Conservation (phyloP, 306 rosid species). For the Canavalia gladiata region DNA sequence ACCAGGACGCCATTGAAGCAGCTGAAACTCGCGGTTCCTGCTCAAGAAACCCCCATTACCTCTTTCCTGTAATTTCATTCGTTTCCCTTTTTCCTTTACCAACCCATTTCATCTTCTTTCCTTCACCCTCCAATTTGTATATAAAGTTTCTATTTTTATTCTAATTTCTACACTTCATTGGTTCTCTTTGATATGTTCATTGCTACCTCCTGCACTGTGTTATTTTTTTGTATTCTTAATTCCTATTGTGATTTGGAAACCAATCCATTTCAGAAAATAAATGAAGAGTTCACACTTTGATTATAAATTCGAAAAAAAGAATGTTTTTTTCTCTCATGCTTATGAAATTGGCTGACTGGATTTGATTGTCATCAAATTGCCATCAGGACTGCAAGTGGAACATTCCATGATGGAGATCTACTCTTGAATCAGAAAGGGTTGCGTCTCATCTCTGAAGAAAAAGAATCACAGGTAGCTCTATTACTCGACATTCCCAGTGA, state of each 20-base stretch:
- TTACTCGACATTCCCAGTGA: slow-evolving; percentile 5
- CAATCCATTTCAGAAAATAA: not conserved
- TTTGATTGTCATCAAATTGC: slow-evolving; percentile 31
- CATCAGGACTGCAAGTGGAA: slow-evolving; percentile 74
- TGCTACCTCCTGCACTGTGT: not conserved
- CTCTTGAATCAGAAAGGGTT: slow-evolving; percentile 84
- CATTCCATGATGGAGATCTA: slow-evolving; percentile 94
- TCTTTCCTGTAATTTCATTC: slow-evolving; percentile 73
- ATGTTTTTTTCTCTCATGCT: not conserved
- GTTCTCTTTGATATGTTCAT: slow-evolving; percentile 22
- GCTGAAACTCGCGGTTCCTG: slow-evolving; percentile 90
- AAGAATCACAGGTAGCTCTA: slow-evolving; percentile 64
- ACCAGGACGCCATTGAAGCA: slow-evolving; percentile 87
- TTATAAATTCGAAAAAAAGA: not conserved
- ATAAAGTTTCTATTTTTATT: slow-evolving; percentile 9
- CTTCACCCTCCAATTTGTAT: not conserved
- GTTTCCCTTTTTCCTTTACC: not conserved
- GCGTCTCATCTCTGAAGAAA: slow-evolving; percentile 87
- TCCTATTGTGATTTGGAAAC: slow-evolving; percentile 10
- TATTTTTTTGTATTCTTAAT: not conserved
- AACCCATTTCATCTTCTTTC: slow-evolving; percentile 40
- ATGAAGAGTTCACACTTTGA: not conserved
- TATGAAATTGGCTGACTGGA: slow-evolving; percentile 35
- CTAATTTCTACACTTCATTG: not conserved
- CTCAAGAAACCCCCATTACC: slow-evolving; percentile 78